Percentiles rank a stretch among this genome's conserved stretches.
These are phyloP conservation scores for Mycena filopes DNA, from an alignment of 768 basidiomycete genomes.

Conservation along the genomic window DNA sequence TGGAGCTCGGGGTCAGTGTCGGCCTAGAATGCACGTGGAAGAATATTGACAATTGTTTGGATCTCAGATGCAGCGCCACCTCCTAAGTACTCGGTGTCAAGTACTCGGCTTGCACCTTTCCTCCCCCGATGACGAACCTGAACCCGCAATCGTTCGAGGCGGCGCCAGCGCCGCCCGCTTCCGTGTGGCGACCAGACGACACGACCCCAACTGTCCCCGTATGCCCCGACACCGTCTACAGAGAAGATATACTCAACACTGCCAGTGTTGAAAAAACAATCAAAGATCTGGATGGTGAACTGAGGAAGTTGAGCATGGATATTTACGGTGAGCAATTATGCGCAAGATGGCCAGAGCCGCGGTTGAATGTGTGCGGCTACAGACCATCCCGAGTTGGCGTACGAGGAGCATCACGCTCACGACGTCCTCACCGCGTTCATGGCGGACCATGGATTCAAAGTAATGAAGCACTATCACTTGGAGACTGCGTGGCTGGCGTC, in stretches of 20 bases:
- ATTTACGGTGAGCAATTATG: constrained; percentile 66
- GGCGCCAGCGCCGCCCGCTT: constrained; percentile 2
- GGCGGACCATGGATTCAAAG: constrained; percentile 70
- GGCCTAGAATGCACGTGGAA: no score
- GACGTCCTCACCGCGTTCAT: constrained; percentile 77
- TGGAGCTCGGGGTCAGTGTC: no score
- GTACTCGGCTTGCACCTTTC: neutral
- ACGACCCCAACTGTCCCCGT: constrained; percentile 37
- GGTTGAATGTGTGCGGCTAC: constrained; percentile 8
- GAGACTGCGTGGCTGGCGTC: constrained; percentile 82
- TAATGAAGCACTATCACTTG: constrained; percentile 68
- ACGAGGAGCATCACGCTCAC: constrained; percentile 79
- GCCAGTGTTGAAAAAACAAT: constrained; percentile 72
- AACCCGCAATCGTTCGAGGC: constrained; percentile 4
- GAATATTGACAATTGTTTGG: no score
- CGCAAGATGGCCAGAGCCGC: neutral
- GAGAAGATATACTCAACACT: constrained; percentile 66
- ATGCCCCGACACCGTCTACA: constrained; percentile 48
- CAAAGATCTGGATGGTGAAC: constrained; percentile 58
- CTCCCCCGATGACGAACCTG: constrained; percentile 13
- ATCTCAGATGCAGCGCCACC: no score
- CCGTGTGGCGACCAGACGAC: constrained; percentile 35
- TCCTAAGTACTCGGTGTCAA: neutral
- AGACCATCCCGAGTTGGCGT: constrained; percentile 79
- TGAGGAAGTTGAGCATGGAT: constrained; percentile 72